phyloP scores from a whole-genome alignment of 371 early-diverging fungal species.

The Syncephalastrum sp. region DNA sequence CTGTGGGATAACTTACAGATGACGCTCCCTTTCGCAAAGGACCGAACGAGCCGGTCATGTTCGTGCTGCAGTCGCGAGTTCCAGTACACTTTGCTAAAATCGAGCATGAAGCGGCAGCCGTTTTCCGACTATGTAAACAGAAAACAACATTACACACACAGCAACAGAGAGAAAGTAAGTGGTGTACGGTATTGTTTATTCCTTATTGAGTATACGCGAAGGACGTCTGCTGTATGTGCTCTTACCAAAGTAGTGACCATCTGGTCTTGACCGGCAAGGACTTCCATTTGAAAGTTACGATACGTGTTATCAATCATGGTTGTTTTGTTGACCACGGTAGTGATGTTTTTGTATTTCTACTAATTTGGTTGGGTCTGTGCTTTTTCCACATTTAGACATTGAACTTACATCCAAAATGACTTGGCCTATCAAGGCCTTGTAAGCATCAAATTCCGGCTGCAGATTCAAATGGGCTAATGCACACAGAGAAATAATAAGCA shows the following conservation, averaged over 20 bases:
- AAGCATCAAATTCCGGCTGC: constrained; percentile 84
- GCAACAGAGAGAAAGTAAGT: too few species aligned
- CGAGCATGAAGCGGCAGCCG: constrained; percentile 89
- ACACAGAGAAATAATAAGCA: neutral
- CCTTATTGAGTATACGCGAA: too few species aligned
- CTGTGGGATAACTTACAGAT: constrained; percentile 55
- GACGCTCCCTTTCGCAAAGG: constrained; percentile 69
- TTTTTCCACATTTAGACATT: neutral
- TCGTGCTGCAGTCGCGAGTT: constrained; percentile 97
- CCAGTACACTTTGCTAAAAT: constrained; percentile 99
- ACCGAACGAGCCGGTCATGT: constrained; percentile 84
- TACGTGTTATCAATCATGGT: constrained; percentile 94
- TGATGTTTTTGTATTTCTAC: constrained; percentile 87
- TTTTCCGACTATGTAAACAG: constrained; percentile 74
- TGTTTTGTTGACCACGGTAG: constrained; percentile 95
- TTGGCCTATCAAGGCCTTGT: constrained; percentile 89
- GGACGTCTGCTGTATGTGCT: too few species aligned
- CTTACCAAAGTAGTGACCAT: constrained; percentile 85
- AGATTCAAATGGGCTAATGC: constrained; percentile 92
- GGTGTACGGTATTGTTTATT: too few species aligned
- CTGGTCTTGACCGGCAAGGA: constrained; percentile 88
- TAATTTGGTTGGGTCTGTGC: neutral
- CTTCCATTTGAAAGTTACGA: constrained; percentile 95
- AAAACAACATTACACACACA: neutral
- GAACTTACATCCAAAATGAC: constrained; percentile 86